Evolutionary conservation across 306 rosid species (phyloP).

Genomic region (Cicer arietinum): DNA sequence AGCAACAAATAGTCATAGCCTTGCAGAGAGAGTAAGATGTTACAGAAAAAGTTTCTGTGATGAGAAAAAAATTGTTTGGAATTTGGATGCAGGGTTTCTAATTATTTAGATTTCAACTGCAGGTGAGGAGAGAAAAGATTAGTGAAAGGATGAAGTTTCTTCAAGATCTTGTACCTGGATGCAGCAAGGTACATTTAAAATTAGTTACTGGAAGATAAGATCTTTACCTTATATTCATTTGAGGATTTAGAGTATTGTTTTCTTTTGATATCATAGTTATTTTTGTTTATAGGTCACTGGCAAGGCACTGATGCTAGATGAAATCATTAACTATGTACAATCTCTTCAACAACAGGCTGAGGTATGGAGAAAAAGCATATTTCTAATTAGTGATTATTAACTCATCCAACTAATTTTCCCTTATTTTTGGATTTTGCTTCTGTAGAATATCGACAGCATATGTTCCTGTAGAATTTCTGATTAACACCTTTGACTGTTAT

Average conservation of each 20-base stretch:
- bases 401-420: not conserved
- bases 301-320: conserved; percentile 27
- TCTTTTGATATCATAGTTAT: not conserved
- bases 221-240: not conserved
- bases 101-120: not conserved
- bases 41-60: not conserved
- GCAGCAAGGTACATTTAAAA: conserved; percentile 4
- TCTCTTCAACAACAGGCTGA: conserved; percentile 28
- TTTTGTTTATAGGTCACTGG: not conserved
- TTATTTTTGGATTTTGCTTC: not conserved
- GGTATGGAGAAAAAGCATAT: not conserved
- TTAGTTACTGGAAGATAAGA: not conserved
- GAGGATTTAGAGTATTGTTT: not conserved
- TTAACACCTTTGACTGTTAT: not conserved
- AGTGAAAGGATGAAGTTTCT: conserved; percentile 34
- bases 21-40: conserved; percentile 89
- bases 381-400: not conserved
- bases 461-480: not conserved
- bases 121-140: conserved; percentile 31
- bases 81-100: not conserved
- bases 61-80: conserved; percentile 5
- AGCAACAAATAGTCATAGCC: conserved; percentile 98
- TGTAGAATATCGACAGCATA: not conserved
- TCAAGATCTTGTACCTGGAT: conserved; percentile 36
- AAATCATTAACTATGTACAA: conserved; percentile 31